Conservation (phyloP, 768 basidiomycete genomes). For the Mycena chlorophos region DNA sequence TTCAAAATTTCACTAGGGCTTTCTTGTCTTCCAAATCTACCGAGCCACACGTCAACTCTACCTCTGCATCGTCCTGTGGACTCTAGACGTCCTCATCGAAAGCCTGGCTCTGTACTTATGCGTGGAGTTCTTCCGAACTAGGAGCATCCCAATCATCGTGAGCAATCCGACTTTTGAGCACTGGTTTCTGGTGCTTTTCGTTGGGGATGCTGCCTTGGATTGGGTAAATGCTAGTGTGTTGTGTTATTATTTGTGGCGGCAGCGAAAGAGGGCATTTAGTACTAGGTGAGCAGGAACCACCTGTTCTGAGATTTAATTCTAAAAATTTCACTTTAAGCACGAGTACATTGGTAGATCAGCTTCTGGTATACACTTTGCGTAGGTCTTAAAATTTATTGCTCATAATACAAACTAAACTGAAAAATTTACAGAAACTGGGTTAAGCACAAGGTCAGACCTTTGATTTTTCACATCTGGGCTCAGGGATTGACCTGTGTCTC, state of each 20-base stretch:
- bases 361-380: conserved; percentile 20
- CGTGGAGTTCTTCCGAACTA: conserved; percentile 2
- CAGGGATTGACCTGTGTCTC: too few relatives aligned
- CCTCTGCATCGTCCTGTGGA: conserved; percentile 11
- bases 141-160: conserved; percentile 2
- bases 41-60: conserved; percentile 7
- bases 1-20: too few relatives aligned
- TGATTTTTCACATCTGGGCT: too few relatives aligned
- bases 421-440: too few relatives aligned
- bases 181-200: conserved; percentile 13
- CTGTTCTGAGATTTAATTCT: background rate
- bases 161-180: conserved; percentile 1
- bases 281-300: background rate
- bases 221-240: conserved; percentile 14
- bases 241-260: conserved; percentile 11
- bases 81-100: conserved; percentile 5
- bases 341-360: conserved; percentile 4
- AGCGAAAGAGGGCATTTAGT: conserved; percentile 12
- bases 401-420: too few relatives aligned
- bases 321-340: conserved; percentile 1
- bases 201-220: conserved; percentile 16
- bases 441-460: too few relatives aligned
- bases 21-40: conserved; percentile 17
- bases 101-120: conserved; percentile 3
- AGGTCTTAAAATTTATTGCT: background rate